A percentile compares a stretch with the other conserved stretches of the same genome.
Evolutionary conservation across 495 filamentous ascomycete species (phyloP).

Genomic region (Oleoguttula mirabilis): DNA sequence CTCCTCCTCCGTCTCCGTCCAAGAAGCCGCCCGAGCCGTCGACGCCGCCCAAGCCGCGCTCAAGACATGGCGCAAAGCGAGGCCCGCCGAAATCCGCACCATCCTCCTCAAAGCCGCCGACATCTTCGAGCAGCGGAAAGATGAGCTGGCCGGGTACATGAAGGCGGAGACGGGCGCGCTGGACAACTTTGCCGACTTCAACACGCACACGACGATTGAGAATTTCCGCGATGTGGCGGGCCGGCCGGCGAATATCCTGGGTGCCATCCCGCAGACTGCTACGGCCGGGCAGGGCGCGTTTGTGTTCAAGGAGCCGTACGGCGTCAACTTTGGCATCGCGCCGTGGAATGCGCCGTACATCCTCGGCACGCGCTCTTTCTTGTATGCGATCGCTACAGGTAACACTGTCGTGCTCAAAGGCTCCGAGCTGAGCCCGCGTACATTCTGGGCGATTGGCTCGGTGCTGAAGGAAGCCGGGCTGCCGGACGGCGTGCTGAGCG

Average conservation of each 20-base stretch:
- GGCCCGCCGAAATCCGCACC: constrained; percentile 50
- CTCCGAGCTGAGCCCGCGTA: constrained; percentile 62
- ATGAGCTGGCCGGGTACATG: constrained; percentile 53
- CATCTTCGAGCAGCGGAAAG: constrained; percentile 47
- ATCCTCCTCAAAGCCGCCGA: constrained; percentile 62
- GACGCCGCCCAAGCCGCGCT: constrained; percentile 57
- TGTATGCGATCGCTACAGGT: constrained; percentile 69
- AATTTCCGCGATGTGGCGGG: constrained; percentile 61
- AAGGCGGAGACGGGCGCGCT: constrained; percentile 56
- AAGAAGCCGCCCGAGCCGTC: constrained; percentile 50
- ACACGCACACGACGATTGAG: constrained; percentile 45
- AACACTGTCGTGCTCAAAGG: constrained; percentile 69
- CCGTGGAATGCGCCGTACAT: constrained; percentile 49
- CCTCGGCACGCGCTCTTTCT: constrained; percentile 37
- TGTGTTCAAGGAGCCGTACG: constrained; percentile 69
- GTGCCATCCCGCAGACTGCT: constrained; percentile 45
- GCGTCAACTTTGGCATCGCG: constrained; percentile 69
- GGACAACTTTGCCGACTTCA: constrained; percentile 36
- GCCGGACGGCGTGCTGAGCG: constrained; percentile 45
- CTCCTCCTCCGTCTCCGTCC: constrained; percentile 48
- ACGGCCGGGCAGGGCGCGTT: constrained; percentile 51
- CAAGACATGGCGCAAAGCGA: constrained; percentile 54
- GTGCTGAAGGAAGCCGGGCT: constrained; percentile 64
- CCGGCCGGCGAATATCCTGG: constrained; percentile 46
- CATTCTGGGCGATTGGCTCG: constrained; percentile 59